A percentile compares a stretch with the other conserved stretches of the same genome.
These are phyloP conservation scores for Cladosporium sp. DNA, from an alignment of 2,329 filamentous ascomycete species.

Conservation along the genomic window DNA sequence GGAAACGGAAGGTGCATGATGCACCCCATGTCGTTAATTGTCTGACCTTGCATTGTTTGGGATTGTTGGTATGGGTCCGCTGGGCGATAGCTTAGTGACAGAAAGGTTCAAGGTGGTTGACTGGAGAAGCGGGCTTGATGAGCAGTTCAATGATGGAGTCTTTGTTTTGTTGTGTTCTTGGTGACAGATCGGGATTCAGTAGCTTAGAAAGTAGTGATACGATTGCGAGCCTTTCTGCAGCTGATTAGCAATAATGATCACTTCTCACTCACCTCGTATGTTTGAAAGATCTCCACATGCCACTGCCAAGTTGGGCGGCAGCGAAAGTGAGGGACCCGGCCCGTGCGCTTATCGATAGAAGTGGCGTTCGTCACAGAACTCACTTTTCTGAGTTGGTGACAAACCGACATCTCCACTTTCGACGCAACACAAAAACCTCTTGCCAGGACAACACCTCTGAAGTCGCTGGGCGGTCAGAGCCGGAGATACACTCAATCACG, in stretches of 20 bases:
- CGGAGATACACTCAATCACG: not conserved
- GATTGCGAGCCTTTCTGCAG: too few relatives aligned
- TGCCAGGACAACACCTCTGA: not conserved
- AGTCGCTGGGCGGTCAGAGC: not conserved
- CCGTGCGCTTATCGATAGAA: slow-evolving; percentile 11
- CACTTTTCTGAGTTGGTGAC: slow-evolving; percentile 11
- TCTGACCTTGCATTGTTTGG: too few relatives aligned
- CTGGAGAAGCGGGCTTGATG: not conserved
- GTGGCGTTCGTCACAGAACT: slow-evolving; percentile 12
- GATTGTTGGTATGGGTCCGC: too few relatives aligned
- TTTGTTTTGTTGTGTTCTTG: not conserved
- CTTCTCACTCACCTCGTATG: too few relatives aligned
- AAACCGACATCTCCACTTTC: not conserved
- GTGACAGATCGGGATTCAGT: too few relatives aligned
- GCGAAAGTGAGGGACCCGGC: not conserved
- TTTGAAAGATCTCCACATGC: too few relatives aligned
- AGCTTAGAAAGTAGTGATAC: too few relatives aligned
- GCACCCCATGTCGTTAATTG: too few relatives aligned
- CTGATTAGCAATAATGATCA: too few relatives aligned
- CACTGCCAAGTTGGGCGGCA: not conserved
- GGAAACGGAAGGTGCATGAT: too few relatives aligned
- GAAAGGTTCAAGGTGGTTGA: too few relatives aligned
- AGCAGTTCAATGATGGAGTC: not conserved
- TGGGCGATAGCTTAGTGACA: too few relatives aligned
- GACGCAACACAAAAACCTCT: not conserved